Conservation (phyloP, 495 filamentous ascomycete genomes). For the Oleoguttula mirabilis region DNA sequence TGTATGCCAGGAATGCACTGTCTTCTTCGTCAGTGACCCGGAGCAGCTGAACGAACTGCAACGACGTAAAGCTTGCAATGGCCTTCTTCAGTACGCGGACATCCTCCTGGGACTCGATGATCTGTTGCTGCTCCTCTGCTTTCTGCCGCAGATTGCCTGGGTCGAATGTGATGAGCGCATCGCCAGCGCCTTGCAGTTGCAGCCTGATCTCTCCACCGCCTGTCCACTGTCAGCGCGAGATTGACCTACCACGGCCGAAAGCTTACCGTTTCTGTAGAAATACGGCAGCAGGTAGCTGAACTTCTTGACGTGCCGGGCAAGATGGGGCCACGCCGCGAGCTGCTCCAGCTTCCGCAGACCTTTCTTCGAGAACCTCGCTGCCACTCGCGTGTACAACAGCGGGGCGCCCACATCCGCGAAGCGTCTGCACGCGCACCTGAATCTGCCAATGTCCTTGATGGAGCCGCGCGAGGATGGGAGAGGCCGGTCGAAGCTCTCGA, state of each 20-base stretch:
- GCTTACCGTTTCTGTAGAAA: conserved; percentile 42
- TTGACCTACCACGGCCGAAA: background rate
- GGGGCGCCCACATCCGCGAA: conserved; percentile 51
- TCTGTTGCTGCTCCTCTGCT: conserved; percentile 33
- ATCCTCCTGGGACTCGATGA: conserved; percentile 33
- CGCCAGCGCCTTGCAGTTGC: background rate
- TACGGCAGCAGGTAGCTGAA: conserved; percentile 63
- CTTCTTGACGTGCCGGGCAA: conserved; percentile 50
- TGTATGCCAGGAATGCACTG: conserved; percentile 37
- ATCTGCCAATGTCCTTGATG: conserved; percentile 35
- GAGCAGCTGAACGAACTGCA: conserved; percentile 56
- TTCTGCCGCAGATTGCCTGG: conserved; percentile 31
- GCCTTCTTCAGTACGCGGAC: conserved; percentile 41
- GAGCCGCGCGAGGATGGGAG: conserved; percentile 33
- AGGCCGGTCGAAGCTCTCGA: conserved; percentile 42
- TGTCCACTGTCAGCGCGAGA: background rate
- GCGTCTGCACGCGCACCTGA: conserved; percentile 48
- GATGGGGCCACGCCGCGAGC: conserved; percentile 36
- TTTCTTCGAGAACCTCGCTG: conserved; percentile 45
- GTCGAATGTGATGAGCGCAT: conserved; percentile 22
- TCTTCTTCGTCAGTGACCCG: conserved; percentile 50
- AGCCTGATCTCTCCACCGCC: background rate
- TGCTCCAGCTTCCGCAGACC: conserved; percentile 47
- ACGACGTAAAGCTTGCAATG: conserved; percentile 43
- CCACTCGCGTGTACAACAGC: conserved; percentile 48